Conservation (phyloP, 2,329 filamentous ascomycete genomes). For the Phyllosticta citriasiana region DNA sequence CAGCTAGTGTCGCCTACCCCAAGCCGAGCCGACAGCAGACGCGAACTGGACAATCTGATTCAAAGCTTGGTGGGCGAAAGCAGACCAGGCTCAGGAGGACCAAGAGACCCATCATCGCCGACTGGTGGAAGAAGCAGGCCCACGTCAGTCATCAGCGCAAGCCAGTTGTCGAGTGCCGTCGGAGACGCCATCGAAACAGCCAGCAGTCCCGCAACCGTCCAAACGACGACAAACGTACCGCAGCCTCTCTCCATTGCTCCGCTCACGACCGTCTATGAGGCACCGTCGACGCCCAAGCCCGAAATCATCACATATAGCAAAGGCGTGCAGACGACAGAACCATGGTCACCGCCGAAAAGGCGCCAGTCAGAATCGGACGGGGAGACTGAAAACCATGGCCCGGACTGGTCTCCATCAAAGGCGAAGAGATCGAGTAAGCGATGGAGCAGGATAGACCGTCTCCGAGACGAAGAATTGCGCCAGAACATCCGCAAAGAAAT, state of each 20-base stretch:
- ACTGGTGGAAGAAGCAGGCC: constrained; percentile 55
- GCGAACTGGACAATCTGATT: constrained; percentile 76
- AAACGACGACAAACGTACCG: constrained; percentile 40
- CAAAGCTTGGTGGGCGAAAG: constrained; percentile 73
- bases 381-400: constrained; percentile 22
- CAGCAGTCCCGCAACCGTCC: constrained; percentile 29
- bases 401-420: constrained; percentile 42
- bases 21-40: constrained; percentile 58
- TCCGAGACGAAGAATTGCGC: constrained; percentile 81
- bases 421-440: constrained; percentile 54
- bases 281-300: constrained; percentile 56
- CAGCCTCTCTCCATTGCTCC: constrained; percentile 67
- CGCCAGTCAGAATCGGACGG: constrained; percentile 53
- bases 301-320: constrained; percentile 97
- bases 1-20: constrained; percentile 62
- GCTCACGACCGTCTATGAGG: constrained; percentile 71
- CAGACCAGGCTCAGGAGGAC: constrained; percentile 57
- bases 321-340: constrained; percentile 80
- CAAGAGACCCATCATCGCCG: constrained; percentile 35
- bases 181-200: constrained; percentile 45
- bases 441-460: constrained; percentile 66
- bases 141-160: constrained; percentile 74
- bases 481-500: constrained; percentile 79
- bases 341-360: constrained; percentile 50
- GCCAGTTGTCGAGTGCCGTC: constrained; percentile 53